phyloP scores from a whole-genome alignment of 495 filamentous ascomycete species.

The Aspergillus cavernicola region DNA sequence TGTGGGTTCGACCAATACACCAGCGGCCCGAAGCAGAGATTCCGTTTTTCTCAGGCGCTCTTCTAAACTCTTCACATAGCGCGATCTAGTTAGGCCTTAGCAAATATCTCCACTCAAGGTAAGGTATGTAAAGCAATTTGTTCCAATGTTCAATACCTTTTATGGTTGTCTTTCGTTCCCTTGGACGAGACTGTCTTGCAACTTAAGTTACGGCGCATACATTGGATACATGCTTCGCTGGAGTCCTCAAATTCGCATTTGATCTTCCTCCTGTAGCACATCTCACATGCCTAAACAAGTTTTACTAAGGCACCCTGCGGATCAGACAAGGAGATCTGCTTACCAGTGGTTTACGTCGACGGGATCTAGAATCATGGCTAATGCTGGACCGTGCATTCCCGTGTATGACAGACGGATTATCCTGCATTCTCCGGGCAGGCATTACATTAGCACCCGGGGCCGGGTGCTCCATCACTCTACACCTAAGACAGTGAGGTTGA shows the following conservation, averaged over 20 bases:
- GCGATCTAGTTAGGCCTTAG: conserved; percentile 53
- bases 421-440: conserved; percentile 7
- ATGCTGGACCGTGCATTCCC: conserved; percentile 7
- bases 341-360: conserved; percentile 27
- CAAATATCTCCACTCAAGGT: not conserved
- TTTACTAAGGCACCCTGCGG: conserved; percentile 13
- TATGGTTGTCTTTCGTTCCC: conserved; percentile 84
- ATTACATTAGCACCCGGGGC: conserved; percentile 1
- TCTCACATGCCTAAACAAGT: conserved; percentile 74
- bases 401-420: conserved; percentile 1
- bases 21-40: conserved; percentile 75
- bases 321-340: conserved; percentile 8
- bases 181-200: conserved; percentile 88
- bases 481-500: not conserved
- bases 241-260: conserved; percentile 91
- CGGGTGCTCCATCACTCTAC: conserved; percentile 18
- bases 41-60: conserved; percentile 87
- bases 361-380: conserved; percentile 10
- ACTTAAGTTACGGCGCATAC: conserved; percentile 86
- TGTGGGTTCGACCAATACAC: conserved; percentile 71
- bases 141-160: conserved; percentile 57
- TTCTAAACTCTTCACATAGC: conserved; percentile 91
- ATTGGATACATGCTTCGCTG: conserved; percentile 69
- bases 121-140: not conserved
- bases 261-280: conserved; percentile 96